phyloP scores from a whole-genome alignment of 345 rosid genomes.

The Euphorbia peplus region DNA sequence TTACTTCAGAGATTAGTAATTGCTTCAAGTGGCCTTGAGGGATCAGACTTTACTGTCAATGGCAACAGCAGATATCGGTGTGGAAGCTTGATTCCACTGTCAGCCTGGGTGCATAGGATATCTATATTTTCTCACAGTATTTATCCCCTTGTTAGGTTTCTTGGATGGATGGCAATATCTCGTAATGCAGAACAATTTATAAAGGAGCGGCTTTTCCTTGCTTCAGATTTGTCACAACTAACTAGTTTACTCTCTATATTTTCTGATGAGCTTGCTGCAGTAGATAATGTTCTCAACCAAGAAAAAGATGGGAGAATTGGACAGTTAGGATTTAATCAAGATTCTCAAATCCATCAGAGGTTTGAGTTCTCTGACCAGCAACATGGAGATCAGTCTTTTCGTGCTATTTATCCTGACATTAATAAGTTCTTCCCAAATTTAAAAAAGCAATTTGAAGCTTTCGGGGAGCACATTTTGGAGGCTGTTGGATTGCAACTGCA shows the following conservation, averaged over 20 bases:
- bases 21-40: slow-evolving; percentile 62
- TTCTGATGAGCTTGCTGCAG: slow-evolving; percentile 65
- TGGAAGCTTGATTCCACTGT: slow-evolving; percentile 59
- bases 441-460: slow-evolving; percentile 58
- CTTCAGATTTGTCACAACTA: slow-evolving; percentile 61
- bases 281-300: slow-evolving; percentile 36
- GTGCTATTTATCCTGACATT: slow-evolving; percentile 59
- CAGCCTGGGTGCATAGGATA: slow-evolving; percentile 67
- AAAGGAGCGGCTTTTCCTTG: slow-evolving; percentile 52
- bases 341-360: slow-evolving; percentile 12
- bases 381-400: slow-evolving; percentile 42
- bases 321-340: slow-evolving; percentile 26
- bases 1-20: slow-evolving; percentile 65
- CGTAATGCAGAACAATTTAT: slow-evolving; percentile 54
- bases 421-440: slow-evolving; percentile 63
- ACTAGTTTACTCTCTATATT: slow-evolving; percentile 57
- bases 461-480: slow-evolving; percentile 70
- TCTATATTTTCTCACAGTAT: slow-evolving; percentile 52
- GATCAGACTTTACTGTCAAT: slow-evolving; percentile 41
- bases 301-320: slow-evolving; percentile 31
- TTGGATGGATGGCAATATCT: slow-evolving; percentile 92
- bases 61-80: slow-evolving; percentile 35
- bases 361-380: slow-evolving; percentile 34
- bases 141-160: slow-evolving; percentile 65
- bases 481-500: slow-evolving; percentile 77